Percentiles rank a stretch among this genome's conserved stretches.
Conservation (phyloP, 2,329 filamentous ascomycete species). For the Diaporthe humulicola region DNA sequence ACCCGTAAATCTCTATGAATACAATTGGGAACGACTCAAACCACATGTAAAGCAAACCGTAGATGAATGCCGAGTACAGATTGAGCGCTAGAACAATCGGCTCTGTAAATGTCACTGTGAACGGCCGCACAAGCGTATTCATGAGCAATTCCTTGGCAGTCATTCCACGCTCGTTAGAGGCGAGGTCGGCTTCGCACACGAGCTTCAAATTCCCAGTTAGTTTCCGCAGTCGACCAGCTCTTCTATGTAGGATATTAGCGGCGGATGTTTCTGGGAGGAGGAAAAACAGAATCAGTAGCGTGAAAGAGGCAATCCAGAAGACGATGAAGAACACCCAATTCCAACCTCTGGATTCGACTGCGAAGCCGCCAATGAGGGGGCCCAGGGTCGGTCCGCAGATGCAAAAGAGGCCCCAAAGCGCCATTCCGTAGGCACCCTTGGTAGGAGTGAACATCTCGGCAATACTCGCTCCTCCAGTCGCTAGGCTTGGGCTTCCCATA, state of each 20-base stretch:
- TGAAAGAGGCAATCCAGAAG: constrained; percentile 70
- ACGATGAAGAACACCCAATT: constrained; percentile 75
- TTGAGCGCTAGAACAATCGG: constrained; percentile 72
- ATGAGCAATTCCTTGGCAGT: constrained; percentile 60
- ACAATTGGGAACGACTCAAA: constrained; percentile 69
- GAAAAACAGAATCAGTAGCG: constrained; percentile 71
- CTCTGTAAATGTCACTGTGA: constrained; percentile 64
- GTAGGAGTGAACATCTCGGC: constrained; percentile 68
- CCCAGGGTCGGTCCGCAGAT: constrained; percentile 65
- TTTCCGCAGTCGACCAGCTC: constrained; percentile 63
- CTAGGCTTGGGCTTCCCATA: constrained; percentile 74
- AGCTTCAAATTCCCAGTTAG: constrained; percentile 51
- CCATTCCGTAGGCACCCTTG: constrained; percentile 70
- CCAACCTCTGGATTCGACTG: constrained; percentile 69
- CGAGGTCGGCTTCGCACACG: constrained; percentile 67
- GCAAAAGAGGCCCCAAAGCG: constrained; percentile 67
- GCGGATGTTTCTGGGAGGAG: constrained; percentile 73
- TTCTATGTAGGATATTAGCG: constrained; percentile 65
- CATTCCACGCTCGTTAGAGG: constrained; percentile 54
- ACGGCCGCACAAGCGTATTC: constrained; percentile 71
- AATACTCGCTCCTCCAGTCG: constrained; percentile 66
- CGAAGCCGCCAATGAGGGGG: constrained; percentile 71
- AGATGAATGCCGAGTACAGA: constrained; percentile 66
- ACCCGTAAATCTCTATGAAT: constrained; percentile 63
- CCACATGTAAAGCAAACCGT: constrained; percentile 62